Percentiles rank a stretch among this genome's conserved stretches.
These are phyloP conservation scores for Chaetothyriales sp. DNA, from an alignment of 2,329 filamentous ascomycete species.

Conservation along the genomic window DNA sequence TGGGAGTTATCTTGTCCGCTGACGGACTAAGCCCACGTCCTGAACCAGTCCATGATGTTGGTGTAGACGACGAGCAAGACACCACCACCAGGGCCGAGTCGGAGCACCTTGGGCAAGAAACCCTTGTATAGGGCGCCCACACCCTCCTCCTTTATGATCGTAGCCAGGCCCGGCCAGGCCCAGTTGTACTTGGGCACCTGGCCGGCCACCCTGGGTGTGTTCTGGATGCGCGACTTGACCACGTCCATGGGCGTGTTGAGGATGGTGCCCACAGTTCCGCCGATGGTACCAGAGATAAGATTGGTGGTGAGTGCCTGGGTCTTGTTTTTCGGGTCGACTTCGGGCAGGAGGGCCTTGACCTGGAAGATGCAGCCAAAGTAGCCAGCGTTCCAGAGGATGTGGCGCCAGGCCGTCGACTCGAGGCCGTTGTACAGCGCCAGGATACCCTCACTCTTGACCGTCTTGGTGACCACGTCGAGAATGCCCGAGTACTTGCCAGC, in stretches of 20 bases:
- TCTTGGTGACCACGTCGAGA: constrained; percentile 44
- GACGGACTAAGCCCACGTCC: constrained; percentile 36
- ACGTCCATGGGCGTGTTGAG: constrained; percentile 95
- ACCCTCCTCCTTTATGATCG: constrained; percentile 84
- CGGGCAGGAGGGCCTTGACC: constrained; percentile 69
- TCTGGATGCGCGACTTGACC: constrained; percentile 96
- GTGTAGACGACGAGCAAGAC: constrained; percentile 38
- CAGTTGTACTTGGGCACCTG: constrained; percentile 91
- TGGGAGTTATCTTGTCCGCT: neutral
- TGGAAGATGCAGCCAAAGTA: constrained; percentile 99
- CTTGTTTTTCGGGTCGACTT: constrained; percentile 56
- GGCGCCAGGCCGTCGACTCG: constrained; percentile 92
- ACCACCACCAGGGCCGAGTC: constrained; percentile 55
- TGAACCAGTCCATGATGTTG: constrained; percentile 62
- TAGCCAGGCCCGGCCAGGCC: constrained; percentile 77
- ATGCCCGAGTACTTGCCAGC: constrained; percentile 53
- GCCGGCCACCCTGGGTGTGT: constrained; percentile 71
- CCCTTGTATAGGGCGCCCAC: constrained; percentile 91
- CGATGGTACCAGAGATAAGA: constrained; percentile 68
- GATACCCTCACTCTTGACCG: constrained; percentile 64
- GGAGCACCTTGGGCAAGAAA: constrained; percentile 85
- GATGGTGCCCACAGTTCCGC: constrained; percentile 80
- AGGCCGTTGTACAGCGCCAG: constrained; percentile 92
- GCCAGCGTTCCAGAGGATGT: constrained; percentile 83
- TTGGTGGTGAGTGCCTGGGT: constrained; percentile 71